Conservation (phyloP, 2,329 filamentous ascomycete species). For the Fusarium tupiense region DNA sequence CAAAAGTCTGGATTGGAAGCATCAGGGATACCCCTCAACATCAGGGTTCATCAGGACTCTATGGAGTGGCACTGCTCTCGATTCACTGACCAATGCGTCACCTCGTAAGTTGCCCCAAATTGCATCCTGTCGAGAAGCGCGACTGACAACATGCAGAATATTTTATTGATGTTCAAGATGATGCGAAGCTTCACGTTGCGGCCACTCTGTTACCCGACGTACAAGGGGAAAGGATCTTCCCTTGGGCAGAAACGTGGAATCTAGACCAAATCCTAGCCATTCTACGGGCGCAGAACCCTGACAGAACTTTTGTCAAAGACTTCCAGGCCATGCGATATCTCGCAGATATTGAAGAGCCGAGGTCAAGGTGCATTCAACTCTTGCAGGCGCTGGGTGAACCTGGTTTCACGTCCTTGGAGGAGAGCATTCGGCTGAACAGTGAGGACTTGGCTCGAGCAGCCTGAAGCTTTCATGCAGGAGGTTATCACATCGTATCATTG, state of each 20-base stretch:
- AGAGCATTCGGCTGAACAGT: neutral
- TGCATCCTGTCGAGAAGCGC: accelerated
- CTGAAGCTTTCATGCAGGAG: neutral
- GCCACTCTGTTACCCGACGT: constrained; percentile 58
- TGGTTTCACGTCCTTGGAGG: neutral
- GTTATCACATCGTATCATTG: neutral
- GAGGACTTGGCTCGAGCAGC: neutral
- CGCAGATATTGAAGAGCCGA: neutral
- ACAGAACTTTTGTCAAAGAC: constrained; percentile 21
- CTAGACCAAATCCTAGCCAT: constrained; percentile 53
- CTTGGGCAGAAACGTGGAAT: constrained; percentile 57
- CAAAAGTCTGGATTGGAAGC: constrained; percentile 17
- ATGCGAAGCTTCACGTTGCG: constrained; percentile 60
- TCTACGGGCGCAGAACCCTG: constrained; percentile 30
- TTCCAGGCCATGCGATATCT: constrained; percentile 1
- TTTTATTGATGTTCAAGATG: constrained; percentile 58
- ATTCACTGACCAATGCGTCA: neutral
- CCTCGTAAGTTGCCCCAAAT: neutral
- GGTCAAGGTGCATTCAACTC: neutral
- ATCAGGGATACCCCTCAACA: constrained; percentile 34
- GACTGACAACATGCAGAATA: constrained; percentile 44
- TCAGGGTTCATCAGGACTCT: constrained; percentile 21
- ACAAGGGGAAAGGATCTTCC: constrained; percentile 61
- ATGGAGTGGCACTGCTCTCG: constrained; percentile 18
- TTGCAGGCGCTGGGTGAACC: neutral